Evolutionary conservation across 306 rosid genomes (phyloP).

Genomic region (Cucumis cinereus): DNA sequence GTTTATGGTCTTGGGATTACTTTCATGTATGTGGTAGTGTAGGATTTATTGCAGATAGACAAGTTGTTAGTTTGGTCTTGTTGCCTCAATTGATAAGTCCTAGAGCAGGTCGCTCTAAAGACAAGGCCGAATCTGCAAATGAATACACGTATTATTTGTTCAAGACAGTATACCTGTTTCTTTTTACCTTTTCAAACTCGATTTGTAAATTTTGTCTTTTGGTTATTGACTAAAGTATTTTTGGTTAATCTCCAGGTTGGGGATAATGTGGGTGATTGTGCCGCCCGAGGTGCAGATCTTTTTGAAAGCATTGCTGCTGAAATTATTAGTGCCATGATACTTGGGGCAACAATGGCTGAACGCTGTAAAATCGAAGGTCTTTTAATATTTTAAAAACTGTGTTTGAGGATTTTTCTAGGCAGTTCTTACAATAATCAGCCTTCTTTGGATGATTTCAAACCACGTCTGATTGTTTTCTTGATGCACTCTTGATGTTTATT

Average conservation of each 20-base stretch:
- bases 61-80: no score
- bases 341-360: conserved; percentile 93
- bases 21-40: no score
- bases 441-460: neutral
- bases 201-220: neutral
- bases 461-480: conserved; percentile 16
- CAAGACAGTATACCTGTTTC: neutral
- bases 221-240: neutral
- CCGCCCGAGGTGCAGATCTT: conserved; percentile 99
- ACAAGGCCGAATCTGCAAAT: neutral
- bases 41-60: no score
- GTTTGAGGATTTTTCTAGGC: neutral
- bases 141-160: neutral
- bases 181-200: neutral
- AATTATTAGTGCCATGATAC: conserved; percentile 98
- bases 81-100: neutral
- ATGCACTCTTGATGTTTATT: conserved; percentile 20
- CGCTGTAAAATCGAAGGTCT: conserved; percentile 87
- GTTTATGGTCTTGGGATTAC: no score
- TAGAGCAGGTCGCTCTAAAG: neutral
- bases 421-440: neutral
- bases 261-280: conserved; percentile 98
- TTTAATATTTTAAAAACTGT: neutral
- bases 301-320: conserved; percentile 99
- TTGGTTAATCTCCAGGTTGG: conserved; percentile 54